phyloP scores from a whole-genome alignment of 352 stramenopile genomes.

The Phytophthora macrochlamydospora region DNA sequence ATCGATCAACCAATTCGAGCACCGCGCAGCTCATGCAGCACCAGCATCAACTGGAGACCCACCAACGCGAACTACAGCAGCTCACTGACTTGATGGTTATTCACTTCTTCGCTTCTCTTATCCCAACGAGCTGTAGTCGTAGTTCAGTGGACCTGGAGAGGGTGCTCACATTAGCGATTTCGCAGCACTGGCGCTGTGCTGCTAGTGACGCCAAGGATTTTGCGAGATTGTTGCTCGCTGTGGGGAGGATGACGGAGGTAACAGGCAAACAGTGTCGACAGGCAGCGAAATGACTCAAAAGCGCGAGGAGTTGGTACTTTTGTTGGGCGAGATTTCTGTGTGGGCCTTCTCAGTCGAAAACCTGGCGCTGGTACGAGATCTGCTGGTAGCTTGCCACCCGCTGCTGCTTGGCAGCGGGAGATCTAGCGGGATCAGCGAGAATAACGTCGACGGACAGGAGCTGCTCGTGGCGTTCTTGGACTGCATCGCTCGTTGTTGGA shows the following conservation, averaged over 20 bases:
- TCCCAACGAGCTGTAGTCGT: constrained; percentile 6
- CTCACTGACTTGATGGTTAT: constrained; percentile 29
- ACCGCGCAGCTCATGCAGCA: constrained; percentile 18
- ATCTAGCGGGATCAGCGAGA: constrained; percentile 5
- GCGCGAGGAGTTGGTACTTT: constrained; percentile 32
- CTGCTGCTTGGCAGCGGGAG: constrained; percentile 29
- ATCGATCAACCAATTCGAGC: not conserved
- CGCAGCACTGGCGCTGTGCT: constrained; percentile 23
- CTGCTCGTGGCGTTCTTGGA: constrained; percentile 18
- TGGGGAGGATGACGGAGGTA: constrained; percentile 1
- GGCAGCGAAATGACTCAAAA: constrained; percentile 10
- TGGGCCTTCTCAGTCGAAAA: constrained; percentile 34
- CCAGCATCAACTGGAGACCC: constrained; percentile 12
- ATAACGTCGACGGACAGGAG: constrained; percentile 20
- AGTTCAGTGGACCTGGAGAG: constrained; percentile 13
- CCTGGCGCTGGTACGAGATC: constrained; percentile 26
- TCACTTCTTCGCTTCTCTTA: constrained; percentile 24
- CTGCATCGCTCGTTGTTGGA: constrained; percentile 21
- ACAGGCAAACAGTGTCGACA: not conserved
- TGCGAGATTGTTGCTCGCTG: constrained; percentile 20
- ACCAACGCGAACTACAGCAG: constrained; percentile 21
- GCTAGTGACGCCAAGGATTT: constrained; percentile 14
- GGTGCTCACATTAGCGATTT: constrained; percentile 21
- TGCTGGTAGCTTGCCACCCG: constrained; percentile 21
- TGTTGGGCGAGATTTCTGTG: constrained; percentile 35